Percentiles rank a stretch among this genome's conserved stretches.
Evolutionary conservation across 768 basidiomycete genomes (phyloP).

Genomic region (Sutorius australiensis): DNA sequence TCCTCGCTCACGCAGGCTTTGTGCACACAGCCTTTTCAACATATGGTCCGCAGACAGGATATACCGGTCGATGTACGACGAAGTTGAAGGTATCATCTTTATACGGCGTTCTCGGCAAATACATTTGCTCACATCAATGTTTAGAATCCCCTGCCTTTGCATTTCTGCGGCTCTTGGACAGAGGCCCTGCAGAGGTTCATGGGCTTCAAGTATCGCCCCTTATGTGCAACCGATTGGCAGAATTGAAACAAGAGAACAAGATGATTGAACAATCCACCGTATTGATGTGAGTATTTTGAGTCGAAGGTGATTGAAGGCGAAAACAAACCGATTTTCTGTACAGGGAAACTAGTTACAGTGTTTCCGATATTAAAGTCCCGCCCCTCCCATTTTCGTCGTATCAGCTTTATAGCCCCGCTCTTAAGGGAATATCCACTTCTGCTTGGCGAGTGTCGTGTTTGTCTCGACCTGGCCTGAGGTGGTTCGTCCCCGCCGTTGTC

Average conservation of each 20-base stretch:
- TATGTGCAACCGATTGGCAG: slow-evolving; percentile 51
- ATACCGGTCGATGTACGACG: slow-evolving; percentile 59
- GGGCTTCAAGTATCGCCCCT: slow-evolving; percentile 56
- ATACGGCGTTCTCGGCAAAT: background rate
- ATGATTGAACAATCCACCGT: slow-evolving; percentile 41
- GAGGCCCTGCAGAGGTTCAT: slow-evolving; percentile 64
- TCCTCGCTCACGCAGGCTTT: slow-evolving; percentile 48
- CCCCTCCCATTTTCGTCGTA: slow-evolving; percentile 25
- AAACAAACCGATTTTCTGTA: slow-evolving; percentile 5
- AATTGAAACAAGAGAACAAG: slow-evolving; percentile 42
- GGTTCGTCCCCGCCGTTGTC: slow-evolving; percentile 80
- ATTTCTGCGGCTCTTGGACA: slow-evolving; percentile 68
- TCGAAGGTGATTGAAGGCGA: background rate
- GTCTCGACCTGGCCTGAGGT: slow-evolving; percentile 74
- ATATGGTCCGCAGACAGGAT: slow-evolving; percentile 91
- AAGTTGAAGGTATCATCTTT: slow-evolving; percentile 44
- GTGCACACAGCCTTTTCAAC: slow-evolving; percentile 68
- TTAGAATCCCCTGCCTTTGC: slow-evolving; percentile 59
- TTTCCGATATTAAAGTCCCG: slow-evolving; percentile 16
- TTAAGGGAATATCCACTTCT: slow-evolving; percentile 56
- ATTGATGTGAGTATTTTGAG: slow-evolving; percentile 37
- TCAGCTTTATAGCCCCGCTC: slow-evolving; percentile 40
- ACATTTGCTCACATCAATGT: slow-evolving; percentile 17
- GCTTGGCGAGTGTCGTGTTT: slow-evolving; percentile 77
- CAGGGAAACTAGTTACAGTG: slow-evolving; percentile 21